Conservation (phyloP, 768 basidiomycete species). For the Rhodotorula kratochvilovae region DNA sequence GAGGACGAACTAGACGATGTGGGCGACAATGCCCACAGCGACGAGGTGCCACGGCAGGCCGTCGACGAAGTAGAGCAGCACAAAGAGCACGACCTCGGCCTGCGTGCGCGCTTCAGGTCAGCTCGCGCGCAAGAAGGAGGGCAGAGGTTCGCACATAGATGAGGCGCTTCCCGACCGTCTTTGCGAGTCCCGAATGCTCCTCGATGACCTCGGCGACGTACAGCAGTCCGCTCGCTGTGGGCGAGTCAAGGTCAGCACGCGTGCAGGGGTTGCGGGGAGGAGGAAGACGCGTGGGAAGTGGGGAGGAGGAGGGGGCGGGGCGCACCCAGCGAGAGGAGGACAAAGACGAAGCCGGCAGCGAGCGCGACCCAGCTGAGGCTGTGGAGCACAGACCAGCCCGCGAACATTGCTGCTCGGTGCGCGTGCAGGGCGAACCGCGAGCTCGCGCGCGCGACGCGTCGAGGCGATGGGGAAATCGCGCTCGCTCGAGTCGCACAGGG, state of each 20-base stretch:
- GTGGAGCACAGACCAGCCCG: conserved; percentile 43
- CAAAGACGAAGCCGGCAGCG: conserved; percentile 73
- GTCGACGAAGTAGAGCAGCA: conserved; percentile 72
- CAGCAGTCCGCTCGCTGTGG: conserved; percentile 78
- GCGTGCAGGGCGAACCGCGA: no score
- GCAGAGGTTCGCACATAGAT: conserved; percentile 44
- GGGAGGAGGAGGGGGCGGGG: conserved; percentile 4
- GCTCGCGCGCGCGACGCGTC: no score
- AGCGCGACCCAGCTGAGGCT: conserved; percentile 61
- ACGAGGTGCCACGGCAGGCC: conserved; percentile 69
- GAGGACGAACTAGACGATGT: conserved; percentile 69
- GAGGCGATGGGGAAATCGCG: no score
- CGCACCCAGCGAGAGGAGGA: conserved; percentile 84
- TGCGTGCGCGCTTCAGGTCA: conserved; percentile 45
- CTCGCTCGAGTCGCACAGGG: no score
- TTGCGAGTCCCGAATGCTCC: conserved; percentile 79
- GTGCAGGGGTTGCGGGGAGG: background rate
- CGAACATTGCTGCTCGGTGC: conserved; percentile 26
- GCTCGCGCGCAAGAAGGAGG: background rate
- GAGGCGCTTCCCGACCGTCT: conserved; percentile 72
- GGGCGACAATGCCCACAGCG: conserved; percentile 74
- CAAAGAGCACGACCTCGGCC: conserved; percentile 73
- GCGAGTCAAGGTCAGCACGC: background rate
- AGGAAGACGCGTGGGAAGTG: background rate
- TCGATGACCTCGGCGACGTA: conserved; percentile 81